These are phyloP conservation scores for Dactylellina parvicollis DNA, from an alignment of 2,329 filamentous ascomycete species.

Conservation along the genomic window DNA sequence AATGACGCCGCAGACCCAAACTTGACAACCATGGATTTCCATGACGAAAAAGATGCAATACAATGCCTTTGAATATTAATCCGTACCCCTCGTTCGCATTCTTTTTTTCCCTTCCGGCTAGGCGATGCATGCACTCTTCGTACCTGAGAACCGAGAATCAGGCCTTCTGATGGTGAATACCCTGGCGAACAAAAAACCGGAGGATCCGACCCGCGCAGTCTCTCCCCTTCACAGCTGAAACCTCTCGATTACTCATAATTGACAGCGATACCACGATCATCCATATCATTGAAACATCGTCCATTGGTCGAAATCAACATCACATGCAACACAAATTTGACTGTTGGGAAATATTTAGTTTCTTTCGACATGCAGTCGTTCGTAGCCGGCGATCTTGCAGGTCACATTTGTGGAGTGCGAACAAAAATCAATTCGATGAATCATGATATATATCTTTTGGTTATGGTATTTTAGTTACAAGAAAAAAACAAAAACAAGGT, in stretches of 20 bases:
- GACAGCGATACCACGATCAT: background rate
- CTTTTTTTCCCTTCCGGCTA: constrained; percentile 11
- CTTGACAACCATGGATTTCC: constrained; percentile 23
- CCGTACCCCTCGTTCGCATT: background rate
- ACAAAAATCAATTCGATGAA: background rate
- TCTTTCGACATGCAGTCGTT: background rate
- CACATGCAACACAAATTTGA: constrained; percentile 47
- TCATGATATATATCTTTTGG: background rate
- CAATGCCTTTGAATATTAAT: constrained; percentile 7
- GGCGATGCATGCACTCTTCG: background rate
- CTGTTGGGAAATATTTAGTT: constrained; percentile 17
- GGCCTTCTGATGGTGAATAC: constrained; percentile 17
- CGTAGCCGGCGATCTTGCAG: background rate
- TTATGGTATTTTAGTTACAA: background rate
- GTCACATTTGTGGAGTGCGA: background rate
- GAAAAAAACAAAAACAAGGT: background rate
- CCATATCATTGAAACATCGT: background rate
- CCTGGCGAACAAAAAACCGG: constrained; percentile 10
- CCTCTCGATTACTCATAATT: constrained; percentile 34
- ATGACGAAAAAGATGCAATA: constrained; percentile 6
- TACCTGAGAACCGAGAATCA: constrained; percentile 19
- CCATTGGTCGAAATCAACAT: constrained; percentile 31
- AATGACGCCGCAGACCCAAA: constrained; percentile 15
- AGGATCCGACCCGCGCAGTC: constrained; percentile 42
- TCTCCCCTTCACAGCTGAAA: constrained; percentile 23